Evolutionary conservation across 768 basidiomycete species (phyloP).

Genomic region (Naganishia vaughanmartiniae): DNA sequence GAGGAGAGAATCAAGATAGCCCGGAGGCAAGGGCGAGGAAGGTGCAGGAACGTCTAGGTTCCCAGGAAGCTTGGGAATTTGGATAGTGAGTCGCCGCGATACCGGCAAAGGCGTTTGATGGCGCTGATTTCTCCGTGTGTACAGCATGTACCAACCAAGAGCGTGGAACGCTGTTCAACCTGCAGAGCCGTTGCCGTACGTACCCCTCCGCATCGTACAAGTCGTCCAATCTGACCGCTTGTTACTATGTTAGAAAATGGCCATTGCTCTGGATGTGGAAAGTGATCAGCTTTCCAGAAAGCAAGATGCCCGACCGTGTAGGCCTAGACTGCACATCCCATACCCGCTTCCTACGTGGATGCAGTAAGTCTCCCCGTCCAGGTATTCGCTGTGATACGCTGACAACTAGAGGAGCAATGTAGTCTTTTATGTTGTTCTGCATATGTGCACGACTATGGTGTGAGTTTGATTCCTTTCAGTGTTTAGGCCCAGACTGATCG

Average conservation of each 20-base stretch:
- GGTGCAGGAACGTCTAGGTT: conserved; percentile 38
- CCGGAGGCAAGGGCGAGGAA: not conserved
- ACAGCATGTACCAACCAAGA: conserved; percentile 30
- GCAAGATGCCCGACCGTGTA: conserved; percentile 46
- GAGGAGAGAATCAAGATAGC: conserved; percentile 10
- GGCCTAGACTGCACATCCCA: conserved; percentile 50
- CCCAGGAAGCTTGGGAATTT: conserved; percentile 49
- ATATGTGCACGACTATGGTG: conserved; percentile 35
- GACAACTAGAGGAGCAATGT: not conserved
- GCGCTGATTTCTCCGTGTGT: not conserved
- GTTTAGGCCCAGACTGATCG: not conserved
- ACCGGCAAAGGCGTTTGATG: not conserved
- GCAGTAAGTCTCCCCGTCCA: conserved; percentile 33
- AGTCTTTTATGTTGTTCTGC: conserved; percentile 49
- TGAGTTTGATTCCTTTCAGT: not conserved
- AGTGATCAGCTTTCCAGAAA: conserved; percentile 41
- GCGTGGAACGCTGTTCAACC: conserved; percentile 27
- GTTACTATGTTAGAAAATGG: conserved; percentile 36
- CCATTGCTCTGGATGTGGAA: conserved; percentile 47
- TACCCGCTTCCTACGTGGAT: conserved; percentile 45
- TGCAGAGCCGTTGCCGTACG: conserved; percentile 28
- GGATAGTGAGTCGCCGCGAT: conserved; percentile 42
- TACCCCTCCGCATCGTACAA: not conserved
- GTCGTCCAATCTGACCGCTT: not conserved
- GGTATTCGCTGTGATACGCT: not conserved